These are phyloP conservation scores for Keqinozyma sinolaborantium DNA, from an alignment of 1,139 yeast species.

Conservation along the genomic window DNA sequence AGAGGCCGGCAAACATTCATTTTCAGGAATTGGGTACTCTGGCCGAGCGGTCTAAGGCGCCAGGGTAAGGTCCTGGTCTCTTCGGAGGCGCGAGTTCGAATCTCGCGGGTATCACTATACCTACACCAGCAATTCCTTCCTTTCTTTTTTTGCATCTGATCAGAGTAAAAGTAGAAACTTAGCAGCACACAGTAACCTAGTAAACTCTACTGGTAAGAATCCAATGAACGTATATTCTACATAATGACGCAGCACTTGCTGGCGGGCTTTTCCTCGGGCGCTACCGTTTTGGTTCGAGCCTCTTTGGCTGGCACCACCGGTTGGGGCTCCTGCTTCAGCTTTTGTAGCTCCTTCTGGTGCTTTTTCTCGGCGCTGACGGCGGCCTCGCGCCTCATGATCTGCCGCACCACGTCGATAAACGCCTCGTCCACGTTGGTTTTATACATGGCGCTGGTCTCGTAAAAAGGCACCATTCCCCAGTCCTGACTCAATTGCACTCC, in stretches of 20 bases:
- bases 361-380: constrained; percentile 45
- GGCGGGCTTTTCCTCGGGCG: constrained; percentile 9
- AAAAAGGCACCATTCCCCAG: constrained; percentile 88
- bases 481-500: constrained; percentile 78
- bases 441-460: constrained; percentile 91
- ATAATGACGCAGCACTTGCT: constrained; percentile 15
- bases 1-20: no score
- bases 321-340: constrained; percentile 17
- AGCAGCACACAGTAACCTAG: no score
- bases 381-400: constrained; percentile 75
- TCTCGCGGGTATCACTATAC: constrained; percentile 48
- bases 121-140: constrained; percentile 35
- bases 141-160: constrained; percentile 14
- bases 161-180: no score
- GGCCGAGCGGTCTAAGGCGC: constrained; percentile 52
- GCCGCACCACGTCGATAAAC: constrained; percentile 84
- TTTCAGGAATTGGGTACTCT: constrained; percentile 42
- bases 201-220: no score
- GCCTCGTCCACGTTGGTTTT: constrained; percentile 90
- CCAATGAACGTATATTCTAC: no score
- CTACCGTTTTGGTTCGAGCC: constrained; percentile 9
- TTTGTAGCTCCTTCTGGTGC: constrained; percentile 40
- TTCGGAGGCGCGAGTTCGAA: constrained; percentile 58
- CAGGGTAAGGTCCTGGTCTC: constrained; percentile 55
- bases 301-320: constrained; percentile 5